Percentiles rank a stretch among this genome's conserved stretches.
phyloP scores from a whole-genome alignment of 345 rosid species.

The Citropsis articulata region DNA sequence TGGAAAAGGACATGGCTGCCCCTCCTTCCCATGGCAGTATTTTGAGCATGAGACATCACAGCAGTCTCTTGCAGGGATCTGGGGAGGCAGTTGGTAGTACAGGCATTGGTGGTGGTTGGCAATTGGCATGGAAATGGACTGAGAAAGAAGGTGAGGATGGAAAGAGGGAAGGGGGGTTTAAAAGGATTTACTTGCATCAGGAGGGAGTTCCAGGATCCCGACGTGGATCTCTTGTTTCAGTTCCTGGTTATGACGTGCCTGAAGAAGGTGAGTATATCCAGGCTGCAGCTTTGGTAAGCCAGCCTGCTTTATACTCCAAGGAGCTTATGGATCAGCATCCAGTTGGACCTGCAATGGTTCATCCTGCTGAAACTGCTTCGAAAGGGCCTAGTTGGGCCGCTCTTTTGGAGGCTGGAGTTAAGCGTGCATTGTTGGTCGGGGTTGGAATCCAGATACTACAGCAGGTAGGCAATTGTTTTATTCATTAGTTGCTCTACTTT shows the following conservation, averaged over 20 bases:
- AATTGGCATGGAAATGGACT: conserved; percentile 86
- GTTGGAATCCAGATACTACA: conserved; percentile 91
- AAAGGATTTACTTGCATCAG: conserved; percentile 79
- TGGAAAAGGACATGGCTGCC: conserved; percentile 70
- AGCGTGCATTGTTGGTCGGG: conserved; percentile 83
- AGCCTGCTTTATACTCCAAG: conserved; percentile 71
- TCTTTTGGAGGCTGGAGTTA: conserved; percentile 85
- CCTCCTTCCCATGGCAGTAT: conserved; percentile 60
- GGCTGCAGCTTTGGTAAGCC: conserved; percentile 90
- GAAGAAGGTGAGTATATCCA: conserved; percentile 68
- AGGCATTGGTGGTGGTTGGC: conserved; percentile 99
- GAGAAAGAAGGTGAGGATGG: conserved; percentile 68
- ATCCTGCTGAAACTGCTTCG: conserved; percentile 50
- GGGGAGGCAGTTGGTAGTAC: conserved; percentile 61
- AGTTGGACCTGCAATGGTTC: conserved; percentile 75
- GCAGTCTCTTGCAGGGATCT: conserved; percentile 63
- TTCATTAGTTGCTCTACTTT: neutral
- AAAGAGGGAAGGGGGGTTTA: conserved; percentile 74
- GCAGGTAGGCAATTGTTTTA: conserved; percentile 51
- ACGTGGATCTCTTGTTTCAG: conserved; percentile 75
- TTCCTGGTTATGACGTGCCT: conserved; percentile 50
- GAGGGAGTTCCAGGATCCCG: conserved; percentile 71
- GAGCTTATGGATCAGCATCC: conserved; percentile 45
- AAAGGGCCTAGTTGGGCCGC: conserved; percentile 74
- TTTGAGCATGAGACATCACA: conserved; percentile 59